Evolutionary conservation across 2,329 filamentous ascomycete genomes (phyloP).

Genomic region (Scedosporium aurantiacum): DNA sequence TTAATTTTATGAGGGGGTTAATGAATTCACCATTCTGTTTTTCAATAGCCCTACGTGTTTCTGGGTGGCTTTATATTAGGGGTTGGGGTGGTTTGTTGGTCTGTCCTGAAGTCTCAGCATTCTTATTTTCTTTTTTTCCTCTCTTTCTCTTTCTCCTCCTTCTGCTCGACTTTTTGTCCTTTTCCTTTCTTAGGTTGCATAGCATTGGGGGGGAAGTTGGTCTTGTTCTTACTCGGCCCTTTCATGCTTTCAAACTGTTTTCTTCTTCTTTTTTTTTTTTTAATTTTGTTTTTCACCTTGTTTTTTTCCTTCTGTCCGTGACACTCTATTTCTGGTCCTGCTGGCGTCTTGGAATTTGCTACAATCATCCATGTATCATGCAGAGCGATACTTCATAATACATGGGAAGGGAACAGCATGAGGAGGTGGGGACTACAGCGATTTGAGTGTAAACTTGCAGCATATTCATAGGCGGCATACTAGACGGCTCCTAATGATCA

Average conservation of each 20-base stretch:
- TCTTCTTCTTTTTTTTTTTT: constrained; percentile 1
- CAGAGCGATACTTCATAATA: too few relatives aligned
- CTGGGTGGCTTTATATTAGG: background rate
- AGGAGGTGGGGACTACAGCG: too few relatives aligned
- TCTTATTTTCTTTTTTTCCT: background rate
- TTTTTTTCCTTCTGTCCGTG: constrained; percentile 2
- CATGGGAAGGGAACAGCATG: too few relatives aligned
- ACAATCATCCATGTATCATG: too few relatives aligned
- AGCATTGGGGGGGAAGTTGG: background rate
- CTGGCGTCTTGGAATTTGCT: background rate
- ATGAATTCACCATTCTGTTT: background rate
- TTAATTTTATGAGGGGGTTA: background rate
- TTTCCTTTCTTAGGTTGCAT: background rate
- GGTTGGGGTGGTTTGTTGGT: background rate
- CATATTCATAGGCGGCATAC: too few relatives aligned
- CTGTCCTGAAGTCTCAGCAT: background rate
- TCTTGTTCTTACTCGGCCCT: background rate
- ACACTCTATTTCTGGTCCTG: background rate
- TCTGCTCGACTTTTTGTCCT: background rate
- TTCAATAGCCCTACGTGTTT: background rate
- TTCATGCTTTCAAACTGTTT: background rate
- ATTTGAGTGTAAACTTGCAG: too few relatives aligned
- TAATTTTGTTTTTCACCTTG: background rate
- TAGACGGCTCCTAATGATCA: too few relatives aligned
- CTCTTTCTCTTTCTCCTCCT: too few relatives aligned